Evolutionary conservation across 164 flowering plant genomes (phyloP), one percentile per base, ranked within the genome.

Genomic region (Vitis cinerea): DNA sequence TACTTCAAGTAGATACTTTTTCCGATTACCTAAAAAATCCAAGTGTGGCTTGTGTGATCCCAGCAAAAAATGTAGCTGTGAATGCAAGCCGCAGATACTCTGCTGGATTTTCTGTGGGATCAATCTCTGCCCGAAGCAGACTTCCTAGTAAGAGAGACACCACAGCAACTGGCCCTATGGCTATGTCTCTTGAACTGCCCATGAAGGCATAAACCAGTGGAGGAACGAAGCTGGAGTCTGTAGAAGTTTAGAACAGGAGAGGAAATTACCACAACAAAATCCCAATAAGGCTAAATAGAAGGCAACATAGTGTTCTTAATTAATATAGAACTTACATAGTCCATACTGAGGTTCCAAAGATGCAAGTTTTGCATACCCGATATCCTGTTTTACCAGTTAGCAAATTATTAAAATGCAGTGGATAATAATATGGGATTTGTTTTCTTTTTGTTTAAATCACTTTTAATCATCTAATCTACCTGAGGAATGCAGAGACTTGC

Each of bases 121-220:
- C 98, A 57, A 93, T 71, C 87, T 91, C 97, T 37, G 70, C 67
- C 61, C 82, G 88, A 48, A 91, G 88, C 67, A 93, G 62, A 15
- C 94, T 85, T 16, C 99, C 99, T 8, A 95, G 60, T 69, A 95
- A 67, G 19, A 95, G 91, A 74, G 98, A 95, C 7, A 93, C 94
- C 50, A 95, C 98, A 48, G 99, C 96, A 7, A 95, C 97, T 2
- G 99, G 99, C 61, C 99, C 99, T 10, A 94, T 94, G 44, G 93
- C 99, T 64, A 94, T 91, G 75, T 94, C 97, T 76, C 90, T 86
- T n/a, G 99, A 94, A 81, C 97, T 94, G 16, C 99, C 99, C 97
- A 94, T 90, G 76, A 83, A 79, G n/a, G 99, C 95, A 75, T 94
- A 94, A 31, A 94, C 70, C 60, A 94, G 68, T n/a, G 99, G 99